These are phyloP conservation scores for Vachellia pachyceras DNA, from an alignment of 306 rosid genomes.

Conservation along the genomic window DNA sequence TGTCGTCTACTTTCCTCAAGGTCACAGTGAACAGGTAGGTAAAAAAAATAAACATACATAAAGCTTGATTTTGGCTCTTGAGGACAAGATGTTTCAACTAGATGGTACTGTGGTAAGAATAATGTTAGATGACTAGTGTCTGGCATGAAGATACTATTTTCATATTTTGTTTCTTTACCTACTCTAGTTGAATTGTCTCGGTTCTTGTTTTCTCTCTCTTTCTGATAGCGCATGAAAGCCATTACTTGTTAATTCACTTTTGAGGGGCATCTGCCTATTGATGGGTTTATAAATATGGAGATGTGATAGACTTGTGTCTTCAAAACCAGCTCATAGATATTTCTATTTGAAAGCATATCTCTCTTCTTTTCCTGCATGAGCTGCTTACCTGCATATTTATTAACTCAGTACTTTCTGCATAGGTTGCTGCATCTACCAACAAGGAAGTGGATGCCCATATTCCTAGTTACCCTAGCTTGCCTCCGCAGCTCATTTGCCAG, in stretches of 20 bases:
- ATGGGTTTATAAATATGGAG: background rate
- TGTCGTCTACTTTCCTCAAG: conserved; percentile 94
- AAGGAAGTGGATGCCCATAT: conserved; percentile 57
- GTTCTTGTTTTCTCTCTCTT: background rate
- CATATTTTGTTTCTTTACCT: background rate
- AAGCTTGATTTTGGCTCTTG: background rate
- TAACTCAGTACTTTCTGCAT: conserved; percentile 27
- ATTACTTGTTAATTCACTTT: background rate
- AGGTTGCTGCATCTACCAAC: conserved; percentile 57
- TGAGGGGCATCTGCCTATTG: background rate
- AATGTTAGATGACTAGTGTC: background rate
- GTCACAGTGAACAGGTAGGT: conserved; percentile 96
- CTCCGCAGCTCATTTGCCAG: conserved; percentile 87
- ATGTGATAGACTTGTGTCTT: background rate
- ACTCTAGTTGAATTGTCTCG: background rate
- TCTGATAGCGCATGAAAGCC: background rate
- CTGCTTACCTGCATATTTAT: background rate
- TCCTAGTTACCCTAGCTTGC: conserved; percentile 56
- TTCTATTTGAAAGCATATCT: background rate
- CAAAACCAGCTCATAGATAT: background rate
- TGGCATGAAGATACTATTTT: background rate
- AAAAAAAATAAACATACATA: background rate
- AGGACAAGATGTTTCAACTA: background rate
- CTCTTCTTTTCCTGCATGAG: background rate
- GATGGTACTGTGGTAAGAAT: background rate